These are phyloP conservation scores for Noccaea bulbosa DNA, from an alignment of 345 rosid genomes.

Conservation along the genomic window DNA sequence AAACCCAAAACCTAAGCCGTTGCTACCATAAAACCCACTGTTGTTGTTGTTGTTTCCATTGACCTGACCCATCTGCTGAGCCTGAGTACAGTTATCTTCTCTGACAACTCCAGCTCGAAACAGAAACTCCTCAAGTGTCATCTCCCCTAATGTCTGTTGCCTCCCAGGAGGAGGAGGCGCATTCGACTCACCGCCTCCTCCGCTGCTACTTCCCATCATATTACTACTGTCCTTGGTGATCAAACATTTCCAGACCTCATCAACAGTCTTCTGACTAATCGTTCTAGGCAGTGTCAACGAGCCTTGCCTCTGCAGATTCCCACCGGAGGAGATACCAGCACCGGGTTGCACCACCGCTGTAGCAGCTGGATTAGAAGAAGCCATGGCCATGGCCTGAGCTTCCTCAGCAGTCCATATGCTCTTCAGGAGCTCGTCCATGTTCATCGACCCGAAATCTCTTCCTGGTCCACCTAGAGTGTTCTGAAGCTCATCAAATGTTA, in stretches of 20 bases:
- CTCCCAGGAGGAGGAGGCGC: conserved; percentile 57
- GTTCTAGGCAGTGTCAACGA: conserved; percentile 93
- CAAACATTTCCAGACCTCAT: conserved; percentile 88
- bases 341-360: conserved; percentile 31
- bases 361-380: conserved; percentile 32
- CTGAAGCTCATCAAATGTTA: conserved; percentile 90
- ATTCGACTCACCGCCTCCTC: conserved; percentile 45
- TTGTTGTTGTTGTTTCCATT: conserved; percentile 45
- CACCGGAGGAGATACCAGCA: conserved; percentile 48
- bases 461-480: conserved; percentile 72
- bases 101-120: conserved; percentile 81
- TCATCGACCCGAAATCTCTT: conserved; percentile 95
- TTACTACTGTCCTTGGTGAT: conserved; percentile 54
- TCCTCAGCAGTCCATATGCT: conserved; percentile 93
- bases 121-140: conserved; percentile 93
- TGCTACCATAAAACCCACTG: conserved; percentile 53
- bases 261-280: conserved; percentile 92
- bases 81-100: conserved; percentile 59
- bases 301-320: conserved; percentile 85
- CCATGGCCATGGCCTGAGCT: conserved; percentile 57
- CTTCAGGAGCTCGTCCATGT: conserved; percentile 93
- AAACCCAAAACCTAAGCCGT: conserved; percentile 55
- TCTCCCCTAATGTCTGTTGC: conserved; percentile 71
- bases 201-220: conserved; percentile 44
- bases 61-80: conserved; percentile 49